phyloP scores from a whole-genome alignment of 768 basidiomycete species.

The Sporobolomyces roseus region DNA sequence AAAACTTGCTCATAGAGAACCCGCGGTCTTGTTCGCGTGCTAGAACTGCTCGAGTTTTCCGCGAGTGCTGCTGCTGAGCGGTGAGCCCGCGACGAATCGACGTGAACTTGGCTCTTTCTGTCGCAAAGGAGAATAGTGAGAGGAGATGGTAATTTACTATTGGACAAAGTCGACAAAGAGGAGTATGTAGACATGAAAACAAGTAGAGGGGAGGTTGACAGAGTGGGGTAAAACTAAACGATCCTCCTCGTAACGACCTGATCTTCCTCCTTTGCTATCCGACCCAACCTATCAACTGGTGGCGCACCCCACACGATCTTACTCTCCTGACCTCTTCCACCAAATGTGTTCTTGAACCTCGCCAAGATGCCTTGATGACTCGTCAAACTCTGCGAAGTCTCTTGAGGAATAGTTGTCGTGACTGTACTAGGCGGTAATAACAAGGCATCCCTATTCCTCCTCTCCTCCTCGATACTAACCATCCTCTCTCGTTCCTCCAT shows the following conservation, averaged over 20 bases:
- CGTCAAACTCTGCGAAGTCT: too few species aligned
- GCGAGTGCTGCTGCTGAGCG: too few species aligned
- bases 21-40: too few species aligned
- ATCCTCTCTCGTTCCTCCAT: conserved; percentile 46
- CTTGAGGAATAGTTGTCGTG: not conserved
- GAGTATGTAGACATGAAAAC: too few species aligned
- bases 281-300: conserved; percentile 61
- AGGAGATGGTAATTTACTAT: too few species aligned
- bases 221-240: conserved; percentile 18
- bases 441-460: conserved; percentile 14
- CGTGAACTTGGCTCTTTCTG: too few species aligned
- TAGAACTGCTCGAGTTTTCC: too few species aligned
- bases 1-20: too few species aligned
- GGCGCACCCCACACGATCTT: conserved; percentile 69
- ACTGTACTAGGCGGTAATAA: conserved; percentile 1
- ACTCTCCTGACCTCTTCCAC: conserved; percentile 58
- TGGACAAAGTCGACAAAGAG: too few species aligned
- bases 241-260: conserved; percentile 14
- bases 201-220: too few species aligned
- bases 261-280: conserved; percentile 47
- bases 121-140: too few species aligned
- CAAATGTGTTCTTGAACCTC: conserved; percentile 52
- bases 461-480: conserved; percentile 50
- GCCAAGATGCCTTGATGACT: conserved; percentile 59
- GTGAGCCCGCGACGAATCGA: too few species aligned